phyloP scores from a whole-genome alignment of 148 eudicot genomes.

The Chenopodium berlandieri region DNA sequence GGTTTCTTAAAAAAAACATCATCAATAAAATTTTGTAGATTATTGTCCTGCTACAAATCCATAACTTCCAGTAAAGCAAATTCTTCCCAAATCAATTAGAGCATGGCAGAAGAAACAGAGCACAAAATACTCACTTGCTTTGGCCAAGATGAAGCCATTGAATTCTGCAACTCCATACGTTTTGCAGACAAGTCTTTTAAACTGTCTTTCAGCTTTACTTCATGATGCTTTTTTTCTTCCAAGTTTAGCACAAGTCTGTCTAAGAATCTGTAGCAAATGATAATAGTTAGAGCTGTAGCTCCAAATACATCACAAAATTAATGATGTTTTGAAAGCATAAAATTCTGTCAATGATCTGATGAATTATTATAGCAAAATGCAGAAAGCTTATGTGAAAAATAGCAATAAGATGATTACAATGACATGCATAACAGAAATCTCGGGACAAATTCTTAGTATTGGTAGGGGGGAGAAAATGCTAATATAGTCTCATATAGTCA shows the following conservation, averaged over 20 bases:
- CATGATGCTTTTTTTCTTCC: conserved; percentile 96
- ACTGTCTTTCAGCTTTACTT: conserved; percentile 80
- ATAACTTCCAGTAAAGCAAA: background rate
- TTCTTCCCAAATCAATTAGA: background rate
- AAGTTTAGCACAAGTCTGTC: conserved; percentile 72
- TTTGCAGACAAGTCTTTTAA: conserved; percentile 73
- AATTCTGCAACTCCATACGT: conserved; percentile 92
- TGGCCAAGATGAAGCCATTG: conserved; percentile 91
- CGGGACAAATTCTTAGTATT: too few species aligned
- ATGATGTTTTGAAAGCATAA: background rate
- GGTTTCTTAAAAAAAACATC: background rate
- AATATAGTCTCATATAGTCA: too few species aligned
- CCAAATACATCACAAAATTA: background rate
- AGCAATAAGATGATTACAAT: background rate
- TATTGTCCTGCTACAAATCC: background rate
- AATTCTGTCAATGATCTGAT: background rate
- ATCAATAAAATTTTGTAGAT: background rate
- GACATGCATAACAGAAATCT: background rate
- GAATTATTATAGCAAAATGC: background rate
- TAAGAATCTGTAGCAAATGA: conserved; percentile 54
- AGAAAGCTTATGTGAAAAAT: background rate
- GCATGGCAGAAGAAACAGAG: background rate
- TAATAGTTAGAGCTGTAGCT: background rate
- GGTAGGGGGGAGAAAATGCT: too few species aligned
- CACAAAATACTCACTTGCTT: conserved; percentile 68